Evolutionary conservation across 1,284 basidiomycete species (phyloP).

Genomic region (Blastosporella zonata): DNA sequence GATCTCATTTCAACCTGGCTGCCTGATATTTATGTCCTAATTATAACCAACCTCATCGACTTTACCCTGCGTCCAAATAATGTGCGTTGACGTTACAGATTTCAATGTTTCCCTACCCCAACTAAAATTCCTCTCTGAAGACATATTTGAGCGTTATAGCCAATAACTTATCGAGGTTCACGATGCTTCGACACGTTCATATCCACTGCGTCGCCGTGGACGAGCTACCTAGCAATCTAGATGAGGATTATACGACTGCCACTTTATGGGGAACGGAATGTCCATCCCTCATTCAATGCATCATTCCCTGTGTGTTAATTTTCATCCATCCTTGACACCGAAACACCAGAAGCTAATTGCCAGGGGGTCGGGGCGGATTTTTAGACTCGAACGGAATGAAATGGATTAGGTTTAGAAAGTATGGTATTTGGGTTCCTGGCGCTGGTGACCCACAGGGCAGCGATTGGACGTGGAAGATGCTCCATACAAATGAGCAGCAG

Average conservation of each 20-base stretch:
- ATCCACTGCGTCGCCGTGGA: slow-evolving; percentile 30
- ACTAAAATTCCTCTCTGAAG: slow-evolving; percentile 12
- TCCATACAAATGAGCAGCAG: slow-evolving; percentile 1
- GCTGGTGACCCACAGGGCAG: not conserved
- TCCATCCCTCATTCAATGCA: slow-evolving; percentile 31
- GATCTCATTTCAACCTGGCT: slow-evolving; percentile 29
- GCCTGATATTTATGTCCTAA: slow-evolving; percentile 30
- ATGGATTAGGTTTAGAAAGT: slow-evolving; percentile 3
- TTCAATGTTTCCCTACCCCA: not conserved
- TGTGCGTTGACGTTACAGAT: slow-evolving; percentile 17
- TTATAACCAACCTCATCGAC: slow-evolving; percentile 31
- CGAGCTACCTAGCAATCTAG: slow-evolving; percentile 25
- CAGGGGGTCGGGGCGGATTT: no score
- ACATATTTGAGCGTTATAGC: slow-evolving; percentile 26
- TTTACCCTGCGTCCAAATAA: slow-evolving; percentile 25
- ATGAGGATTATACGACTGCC: slow-evolving; percentile 31
- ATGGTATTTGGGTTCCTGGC: slow-evolving; percentile 9
- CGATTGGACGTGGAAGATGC: slow-evolving; percentile 10
- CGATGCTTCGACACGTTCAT: slow-evolving; percentile 27
- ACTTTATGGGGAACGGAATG: slow-evolving; percentile 33
- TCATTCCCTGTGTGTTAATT: slow-evolving; percentile 30
- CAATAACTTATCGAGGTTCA: slow-evolving; percentile 27
- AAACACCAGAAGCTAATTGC: not conserved
- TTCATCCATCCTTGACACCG: not conserved
- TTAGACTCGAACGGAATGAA: slow-evolving; percentile 11